Evolutionary conservation across 306 rosid species (phyloP).

Genomic region (Leucaena leucocephala): DNA sequence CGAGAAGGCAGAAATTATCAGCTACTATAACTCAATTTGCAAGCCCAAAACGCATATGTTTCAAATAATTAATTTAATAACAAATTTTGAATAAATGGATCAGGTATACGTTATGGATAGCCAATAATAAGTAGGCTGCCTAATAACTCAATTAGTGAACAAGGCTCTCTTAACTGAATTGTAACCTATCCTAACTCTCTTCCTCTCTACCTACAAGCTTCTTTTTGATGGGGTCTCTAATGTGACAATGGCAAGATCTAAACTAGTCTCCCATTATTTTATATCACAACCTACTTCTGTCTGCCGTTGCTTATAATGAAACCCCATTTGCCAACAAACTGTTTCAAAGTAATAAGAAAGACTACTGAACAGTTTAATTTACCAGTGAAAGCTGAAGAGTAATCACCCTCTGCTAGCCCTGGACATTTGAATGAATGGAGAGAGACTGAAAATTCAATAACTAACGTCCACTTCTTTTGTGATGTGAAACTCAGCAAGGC

Average conservation of each 20-base stretch:
- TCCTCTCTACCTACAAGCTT: background rate
- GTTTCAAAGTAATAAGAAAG: background rate
- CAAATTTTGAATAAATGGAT: too few species aligned
- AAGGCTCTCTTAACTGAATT: background rate
- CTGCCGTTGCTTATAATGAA: background rate
- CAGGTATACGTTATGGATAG: too few species aligned
- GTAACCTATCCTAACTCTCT: background rate
- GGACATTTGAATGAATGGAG: too few species aligned
- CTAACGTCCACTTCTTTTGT: too few species aligned
- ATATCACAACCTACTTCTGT: background rate
- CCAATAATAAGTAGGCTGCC: too few species aligned
- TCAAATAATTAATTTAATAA: too few species aligned
- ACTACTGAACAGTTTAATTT: background rate
- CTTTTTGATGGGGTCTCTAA: background rate
- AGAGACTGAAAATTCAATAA: too few species aligned
- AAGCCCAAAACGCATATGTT: background rate
- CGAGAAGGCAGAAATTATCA: constrained; percentile 26
- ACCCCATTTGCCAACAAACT: background rate
- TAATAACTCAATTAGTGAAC: background rate
- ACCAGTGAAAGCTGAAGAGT: background rate
- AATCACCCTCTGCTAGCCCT: background rate
- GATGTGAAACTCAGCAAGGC: too few species aligned
- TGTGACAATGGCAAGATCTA: background rate
- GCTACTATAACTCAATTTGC: constrained; percentile 20
- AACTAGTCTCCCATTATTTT: background rate